Base-by-base conservation (phyloP, 768 basidiomycete genomes). In the Lentinula edodes region DNA sequence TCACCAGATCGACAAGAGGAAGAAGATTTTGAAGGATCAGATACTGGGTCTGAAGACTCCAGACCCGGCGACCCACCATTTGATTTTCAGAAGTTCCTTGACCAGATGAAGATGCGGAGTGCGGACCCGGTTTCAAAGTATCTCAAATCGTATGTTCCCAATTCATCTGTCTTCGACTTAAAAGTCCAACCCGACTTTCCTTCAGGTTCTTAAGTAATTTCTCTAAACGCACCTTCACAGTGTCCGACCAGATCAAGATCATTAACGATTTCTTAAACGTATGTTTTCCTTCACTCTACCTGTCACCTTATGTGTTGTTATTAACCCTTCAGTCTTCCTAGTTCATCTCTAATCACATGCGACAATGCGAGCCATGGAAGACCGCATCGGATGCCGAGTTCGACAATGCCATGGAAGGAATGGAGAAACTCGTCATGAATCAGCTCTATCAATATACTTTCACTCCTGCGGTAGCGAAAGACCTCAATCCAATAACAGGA, bases 391-490 rank as follows among this genome's bases (percentile, higher is more conserved):
- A 93, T 20, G 75, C 78, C 6, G 95, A 98, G 72, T 98, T 99
- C 65, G 97, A 98, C 58, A 95, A 96, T 67, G 93, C 95, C 0
- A 84, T 94, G 79, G 97, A 99, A 74, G 95, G 95, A 56, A 98
- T 98, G 93, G 97, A 99, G 80, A 99, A 99, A 73, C 83, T 99
- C 6, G 97, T 99, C 66, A 98, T 99, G 97, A 99, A 98, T 68
- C 80, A 94, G 56, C 76, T 98, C 57, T 98, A 97, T 72, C 93
- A 95, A 67, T 93, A 91, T 69, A 98, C 94, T 0, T 98, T 97
- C 70, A 93, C 94, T 0, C 96, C 96, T 0, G 89, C 89, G 66
- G 80, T 96, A 2, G 83, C 81, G 6, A 80, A 82, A 15, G 77
- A 86, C 1, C 20, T 59, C 15, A 59, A 59, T 52, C 51, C 59